A percentile compares a stretch with the other conserved stretches of the same genome.
These are phyloP conservation scores for Ceratobasidium sp. DNA, from an alignment of 1,284 basidiomycete species.

Conservation along the genomic window DNA sequence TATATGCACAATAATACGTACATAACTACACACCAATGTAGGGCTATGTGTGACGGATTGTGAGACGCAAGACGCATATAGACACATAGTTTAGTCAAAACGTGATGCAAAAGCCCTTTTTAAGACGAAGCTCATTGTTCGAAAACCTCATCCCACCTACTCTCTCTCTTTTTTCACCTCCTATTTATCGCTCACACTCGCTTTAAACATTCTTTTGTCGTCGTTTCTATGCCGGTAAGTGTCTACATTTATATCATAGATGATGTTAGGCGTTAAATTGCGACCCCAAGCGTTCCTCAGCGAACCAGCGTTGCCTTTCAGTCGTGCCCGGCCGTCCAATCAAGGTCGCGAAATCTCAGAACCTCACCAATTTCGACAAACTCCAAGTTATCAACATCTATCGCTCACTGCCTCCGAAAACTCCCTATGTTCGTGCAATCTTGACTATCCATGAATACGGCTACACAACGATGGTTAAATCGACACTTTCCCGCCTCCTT, in stretches of 20 bases:
- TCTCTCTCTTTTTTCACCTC: neutral
- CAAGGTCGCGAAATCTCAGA: too few relatives aligned
- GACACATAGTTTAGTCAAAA: neutral
- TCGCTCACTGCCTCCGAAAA: neutral
- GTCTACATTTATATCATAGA: neutral
- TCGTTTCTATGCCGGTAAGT: neutral
- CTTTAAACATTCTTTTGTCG: neutral
- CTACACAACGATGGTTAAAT: neutral
- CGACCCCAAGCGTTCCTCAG: neutral
- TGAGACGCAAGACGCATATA: neutral
- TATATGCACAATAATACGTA: neutral
- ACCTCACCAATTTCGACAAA: neutral
- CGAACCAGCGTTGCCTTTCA: neutral
- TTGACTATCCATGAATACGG: neutral
- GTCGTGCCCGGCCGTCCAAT: too few relatives aligned
- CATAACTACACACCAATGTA: neutral
- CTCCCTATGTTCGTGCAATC: neutral
- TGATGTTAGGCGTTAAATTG: neutral
- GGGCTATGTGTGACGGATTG: neutral
- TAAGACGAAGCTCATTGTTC: neutral
- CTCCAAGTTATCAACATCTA: conserved; percentile 22
- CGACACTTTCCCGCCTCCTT: conserved; percentile 5
- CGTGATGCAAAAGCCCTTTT: neutral
- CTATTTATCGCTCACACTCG: neutral
- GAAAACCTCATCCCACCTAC: neutral